Base-by-base conservation (phyloP, 192 early-diverging fungal species). In the Gryganskiella cystojenkinii region DNA sequence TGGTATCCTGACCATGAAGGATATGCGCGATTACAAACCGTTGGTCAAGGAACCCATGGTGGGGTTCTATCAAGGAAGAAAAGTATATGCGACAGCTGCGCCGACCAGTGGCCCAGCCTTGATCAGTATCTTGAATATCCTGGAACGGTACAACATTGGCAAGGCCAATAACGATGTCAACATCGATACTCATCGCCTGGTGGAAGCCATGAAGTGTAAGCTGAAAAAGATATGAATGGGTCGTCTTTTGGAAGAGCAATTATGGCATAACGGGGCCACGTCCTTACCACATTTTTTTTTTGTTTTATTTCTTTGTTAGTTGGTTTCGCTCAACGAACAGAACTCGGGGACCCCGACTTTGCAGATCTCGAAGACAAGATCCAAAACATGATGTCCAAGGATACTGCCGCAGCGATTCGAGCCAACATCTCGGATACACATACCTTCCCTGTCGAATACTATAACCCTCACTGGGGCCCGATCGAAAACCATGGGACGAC, bases 401-500 rank as follows among this genome's bases (percentile, higher is more conserved):
- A 91, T 35, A 89, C 83, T 66, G 92, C 93, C 9, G 71, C 78
- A n/a, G 34, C 67, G n/a, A 85, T 94, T 24, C 84, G 94, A 8
- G 72, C 71, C 49, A 93, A 93, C 40, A 92, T 97, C 57, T 90
- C 91, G 6, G 93, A 95, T 60, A 84, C 82, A 60, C 70, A 31
- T 11, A 96, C 94, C 0, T 91, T 90, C 61, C 83, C 83, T 20
- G 83, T 90, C 4, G 61, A 76, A 15, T 90, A 96, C 71, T 99
- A 99, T 79, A 82, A 90, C 30, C 93, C 95, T 6, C 70, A 86
- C 35, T 97, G 90, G 83, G 92, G 92, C 27, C 78, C 89, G 19
- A 81, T 88, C 13, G 88, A 91, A 50, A 89, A 91, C 61, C 97
- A 95, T 64, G 97, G 97, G 8, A 99, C 97, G 9, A 95, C 93